These are phyloP conservation scores for Paecilomyces dactylethromorphus DNA, from an alignment of 2,329 filamentous ascomycete species.

Conservation along the genomic window DNA sequence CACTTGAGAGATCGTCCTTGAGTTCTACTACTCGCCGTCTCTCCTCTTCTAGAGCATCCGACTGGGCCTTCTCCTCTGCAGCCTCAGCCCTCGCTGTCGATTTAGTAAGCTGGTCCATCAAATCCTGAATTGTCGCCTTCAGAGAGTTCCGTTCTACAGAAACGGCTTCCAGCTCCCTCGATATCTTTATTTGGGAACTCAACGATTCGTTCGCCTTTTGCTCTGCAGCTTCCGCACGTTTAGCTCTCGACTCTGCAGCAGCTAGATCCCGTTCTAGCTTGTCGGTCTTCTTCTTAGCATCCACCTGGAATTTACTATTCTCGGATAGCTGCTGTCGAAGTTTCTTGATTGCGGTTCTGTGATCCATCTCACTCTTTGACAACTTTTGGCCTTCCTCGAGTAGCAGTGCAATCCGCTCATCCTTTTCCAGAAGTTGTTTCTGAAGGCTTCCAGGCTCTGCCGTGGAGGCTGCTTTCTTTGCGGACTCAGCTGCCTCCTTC, in stretches of 20 bases:
- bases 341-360: constrained; percentile 76
- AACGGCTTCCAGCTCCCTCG: constrained; percentile 55
- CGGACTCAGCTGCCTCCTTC: constrained; percentile 68
- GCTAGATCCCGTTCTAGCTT: constrained; percentile 52
- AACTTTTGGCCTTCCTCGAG: constrained; percentile 90
- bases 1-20: constrained; percentile 58
- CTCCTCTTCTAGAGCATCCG: constrained; percentile 62
- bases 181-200: constrained; percentile 44
- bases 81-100: constrained; percentile 61
- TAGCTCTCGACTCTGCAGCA: constrained; percentile 49
- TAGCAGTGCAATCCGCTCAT: constrained; percentile 79
- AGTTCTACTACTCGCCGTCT: constrained; percentile 49
- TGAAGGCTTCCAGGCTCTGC: constrained; percentile 61
- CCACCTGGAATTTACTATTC: constrained; percentile 44
- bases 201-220: constrained; percentile 51
- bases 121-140: constrained; percentile 58
- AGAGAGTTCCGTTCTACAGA: constrained; percentile 58
- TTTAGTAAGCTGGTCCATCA: constrained; percentile 63
- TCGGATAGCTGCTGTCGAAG: constrained; percentile 51
- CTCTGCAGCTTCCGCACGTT: constrained; percentile 53
- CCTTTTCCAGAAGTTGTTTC: constrained; percentile 79
- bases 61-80: constrained; percentile 59
- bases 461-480: constrained; percentile 60
- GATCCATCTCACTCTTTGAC: constrained; percentile 78
- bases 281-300: constrained; percentile 50